Percentiles rank a stretch among this genome's conserved stretches.
Conservation (phyloP, 2,329 filamentous ascomycete species). For the Aspergillus flavus region DNA sequence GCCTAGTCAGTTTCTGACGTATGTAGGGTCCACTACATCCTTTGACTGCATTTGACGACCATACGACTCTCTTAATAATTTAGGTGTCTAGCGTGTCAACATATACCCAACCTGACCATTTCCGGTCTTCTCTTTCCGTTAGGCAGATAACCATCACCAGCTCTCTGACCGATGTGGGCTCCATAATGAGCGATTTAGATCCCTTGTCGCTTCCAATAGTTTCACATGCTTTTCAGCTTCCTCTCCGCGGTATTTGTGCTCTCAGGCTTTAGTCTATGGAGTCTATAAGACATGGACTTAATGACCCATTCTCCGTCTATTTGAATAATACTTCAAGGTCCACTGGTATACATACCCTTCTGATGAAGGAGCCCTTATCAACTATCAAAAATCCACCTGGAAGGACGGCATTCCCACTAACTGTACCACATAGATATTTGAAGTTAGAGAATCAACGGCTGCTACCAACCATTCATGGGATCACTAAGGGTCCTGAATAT, state of each 20-base stretch:
- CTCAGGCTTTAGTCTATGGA: background rate
- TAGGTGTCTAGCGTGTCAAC: background rate
- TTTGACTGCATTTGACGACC: background rate
- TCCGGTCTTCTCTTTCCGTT: no score
- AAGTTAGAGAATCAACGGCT: background rate
- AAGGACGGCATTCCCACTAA: background rate
- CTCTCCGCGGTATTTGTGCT: background rate
- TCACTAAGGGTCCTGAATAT: background rate
- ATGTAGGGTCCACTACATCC: no score
- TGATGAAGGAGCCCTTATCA: background rate
- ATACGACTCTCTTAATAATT: background rate
- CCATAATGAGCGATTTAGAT: background rate
- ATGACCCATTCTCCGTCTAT: background rate
- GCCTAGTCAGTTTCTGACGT: background rate
- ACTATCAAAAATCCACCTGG: background rate
- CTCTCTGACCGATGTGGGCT: background rate
- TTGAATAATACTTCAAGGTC: background rate
- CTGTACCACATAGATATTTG: background rate
- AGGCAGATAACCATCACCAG: background rate
- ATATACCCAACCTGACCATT: background rate
- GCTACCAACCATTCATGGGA: background rate
- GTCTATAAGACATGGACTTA: background rate
- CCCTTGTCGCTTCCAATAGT: background rate
- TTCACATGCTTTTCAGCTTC: background rate
- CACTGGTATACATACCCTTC: background rate